Percentiles rank a stretch among this genome's conserved stretches.
These are phyloP conservation scores for Xylaria polymorpha DNA, from an alignment of 2,329 filamentous ascomycete species.

Conservation along the genomic window DNA sequence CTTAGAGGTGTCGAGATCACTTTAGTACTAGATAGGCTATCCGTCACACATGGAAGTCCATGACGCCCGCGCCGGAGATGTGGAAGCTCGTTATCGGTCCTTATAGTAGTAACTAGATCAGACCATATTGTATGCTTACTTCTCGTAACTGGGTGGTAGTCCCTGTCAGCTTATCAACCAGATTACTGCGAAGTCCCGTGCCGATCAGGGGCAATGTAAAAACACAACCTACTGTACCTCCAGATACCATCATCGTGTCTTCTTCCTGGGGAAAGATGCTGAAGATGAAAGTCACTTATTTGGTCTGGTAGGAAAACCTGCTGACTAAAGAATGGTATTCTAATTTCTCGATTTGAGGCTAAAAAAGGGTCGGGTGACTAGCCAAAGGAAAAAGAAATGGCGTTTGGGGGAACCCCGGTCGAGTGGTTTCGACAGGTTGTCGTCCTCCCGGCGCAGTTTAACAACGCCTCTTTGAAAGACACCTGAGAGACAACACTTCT, in stretches of 20 bases:
- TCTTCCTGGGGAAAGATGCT: not conserved
- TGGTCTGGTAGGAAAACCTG: not conserved
- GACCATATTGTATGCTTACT: not conserved
- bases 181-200: not conserved
- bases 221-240: not conserved
- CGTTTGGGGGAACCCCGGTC: not conserved
- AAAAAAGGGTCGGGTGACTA: conserved; percentile 12
- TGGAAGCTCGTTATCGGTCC: not conserved
- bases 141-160: not conserved
- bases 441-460: not conserved
- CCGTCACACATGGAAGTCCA: not conserved
- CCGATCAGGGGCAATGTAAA: not conserved
- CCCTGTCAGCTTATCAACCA: not conserved
- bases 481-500: not conserved
- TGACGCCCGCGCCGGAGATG: not conserved
- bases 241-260: not conserved
- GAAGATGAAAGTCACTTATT: not conserved
- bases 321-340: not conserved
- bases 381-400: not conserved
- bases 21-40: not conserved
- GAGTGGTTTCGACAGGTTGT: not conserved
- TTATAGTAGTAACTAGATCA: not conserved
- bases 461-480: not conserved
- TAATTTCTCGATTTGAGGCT: not conserved
- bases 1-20: not conserved